Evolutionary conservation across 2,329 filamentous ascomycete species (phyloP).

Genomic region (Cladosporium velox): DNA sequence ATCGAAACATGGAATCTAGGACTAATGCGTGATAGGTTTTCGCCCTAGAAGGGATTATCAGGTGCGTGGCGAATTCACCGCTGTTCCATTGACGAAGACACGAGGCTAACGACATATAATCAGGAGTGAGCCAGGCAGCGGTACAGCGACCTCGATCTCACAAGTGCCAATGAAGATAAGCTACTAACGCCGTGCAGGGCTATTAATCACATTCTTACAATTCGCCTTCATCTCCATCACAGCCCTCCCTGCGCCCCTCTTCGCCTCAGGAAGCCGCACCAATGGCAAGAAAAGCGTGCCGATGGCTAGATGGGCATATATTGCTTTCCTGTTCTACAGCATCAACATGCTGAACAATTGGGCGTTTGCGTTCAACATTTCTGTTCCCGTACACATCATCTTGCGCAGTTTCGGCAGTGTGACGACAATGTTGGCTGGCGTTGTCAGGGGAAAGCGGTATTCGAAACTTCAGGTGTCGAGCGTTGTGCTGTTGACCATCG

Average conservation of each 20-base stretch:
- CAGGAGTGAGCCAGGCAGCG: conserved; percentile 81
- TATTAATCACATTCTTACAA: conserved; percentile 57
- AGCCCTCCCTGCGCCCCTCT: conserved; percentile 29
- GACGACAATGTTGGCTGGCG: conserved; percentile 90
- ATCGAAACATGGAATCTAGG: not conserved
- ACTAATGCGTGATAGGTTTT: conserved; percentile 67
- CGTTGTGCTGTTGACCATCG: conserved; percentile 79
- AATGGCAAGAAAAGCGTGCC: conserved; percentile 62
- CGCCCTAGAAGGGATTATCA: conserved; percentile 90
- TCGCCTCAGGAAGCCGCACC: not conserved
- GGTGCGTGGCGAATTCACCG: conserved; percentile 58
- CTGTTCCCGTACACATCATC: conserved; percentile 95
- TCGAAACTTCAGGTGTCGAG: conserved; percentile 76
- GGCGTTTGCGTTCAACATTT: conserved; percentile 95
- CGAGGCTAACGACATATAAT: not conserved
- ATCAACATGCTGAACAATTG: conserved; percentile 98
- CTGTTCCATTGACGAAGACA: not conserved
- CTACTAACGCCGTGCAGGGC: conserved; percentile 54
- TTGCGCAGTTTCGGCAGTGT: conserved; percentile 92
- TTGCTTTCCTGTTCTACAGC: conserved; percentile 85
- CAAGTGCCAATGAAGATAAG: not conserved
- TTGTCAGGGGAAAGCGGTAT: conserved; percentile 81
- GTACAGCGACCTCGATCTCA: conserved; percentile 48
- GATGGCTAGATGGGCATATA: conserved; percentile 79
- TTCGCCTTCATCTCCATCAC: conserved; percentile 65